Percentiles rank a stretch among this genome's conserved stretches.
phyloP scores from a whole-genome alignment of 2,329 filamentous ascomycete genomes.

The Cladobotryum mycophilum region DNA sequence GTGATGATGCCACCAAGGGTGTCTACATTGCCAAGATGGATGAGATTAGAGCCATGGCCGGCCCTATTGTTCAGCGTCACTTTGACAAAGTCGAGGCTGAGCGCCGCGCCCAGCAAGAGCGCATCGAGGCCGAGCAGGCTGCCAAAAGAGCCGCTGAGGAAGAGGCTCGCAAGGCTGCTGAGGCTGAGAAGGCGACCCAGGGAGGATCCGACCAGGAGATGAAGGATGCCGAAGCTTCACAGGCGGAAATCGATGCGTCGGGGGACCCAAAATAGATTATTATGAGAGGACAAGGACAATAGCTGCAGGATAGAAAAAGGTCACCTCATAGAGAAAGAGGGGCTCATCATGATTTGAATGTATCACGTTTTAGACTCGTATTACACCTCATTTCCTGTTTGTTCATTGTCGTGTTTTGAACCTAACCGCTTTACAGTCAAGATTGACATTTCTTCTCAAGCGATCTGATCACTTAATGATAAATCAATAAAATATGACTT shows the following conservation, averaged over 20 bases:
- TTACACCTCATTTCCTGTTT: neutral
- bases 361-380: conserved; percentile 7
- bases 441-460: no score
- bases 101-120: conserved; percentile 70
- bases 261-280: conserved; percentile 29
- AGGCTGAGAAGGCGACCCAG: conserved; percentile 43
- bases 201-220: conserved; percentile 54
- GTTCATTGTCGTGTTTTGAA: no score
- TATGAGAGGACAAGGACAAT: neutral
- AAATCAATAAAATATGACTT: no score
- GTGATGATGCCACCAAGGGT: conserved; percentile 89
- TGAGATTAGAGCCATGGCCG: conserved; percentile 84
- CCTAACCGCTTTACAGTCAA: no score
- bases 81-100: conserved; percentile 91
- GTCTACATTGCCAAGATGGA: conserved; percentile 94
- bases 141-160: conserved; percentile 62
- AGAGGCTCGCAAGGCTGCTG: conserved; percentile 48
- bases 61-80: conserved; percentile 88
- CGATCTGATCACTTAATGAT: no score
- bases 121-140: conserved; percentile 69
- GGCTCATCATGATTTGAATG: conserved; percentile 6
- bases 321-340: conserved; percentile 6
- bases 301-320: conserved; percentile 13
- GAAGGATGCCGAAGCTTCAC: conserved; percentile 52
- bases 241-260: conserved; percentile 45